These are phyloP conservation scores for Hypoxylon intermedium DNA, from an alignment of 495 filamentous ascomycete genomes.

Conservation along the genomic window DNA sequence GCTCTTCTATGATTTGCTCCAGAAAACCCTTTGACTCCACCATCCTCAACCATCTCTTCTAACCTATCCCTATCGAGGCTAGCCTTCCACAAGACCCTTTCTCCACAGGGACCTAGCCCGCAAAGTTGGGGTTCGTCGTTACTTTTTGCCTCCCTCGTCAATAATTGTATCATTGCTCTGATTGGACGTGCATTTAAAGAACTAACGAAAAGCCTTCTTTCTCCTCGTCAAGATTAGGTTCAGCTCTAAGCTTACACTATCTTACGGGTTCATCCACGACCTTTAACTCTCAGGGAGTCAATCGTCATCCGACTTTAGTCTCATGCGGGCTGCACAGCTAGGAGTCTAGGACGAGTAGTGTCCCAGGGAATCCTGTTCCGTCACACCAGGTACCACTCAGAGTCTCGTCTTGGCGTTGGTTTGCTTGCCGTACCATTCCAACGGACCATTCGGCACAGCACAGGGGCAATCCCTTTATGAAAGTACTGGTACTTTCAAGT, in stretches of 20 bases:
- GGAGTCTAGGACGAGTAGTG: constrained; percentile 19
- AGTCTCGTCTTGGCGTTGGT: constrained; percentile 26
- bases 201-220: not conserved
- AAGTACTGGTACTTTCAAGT: constrained; percentile 31
- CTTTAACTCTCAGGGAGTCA: constrained; percentile 9
- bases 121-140: constrained; percentile 37
- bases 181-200: no score
- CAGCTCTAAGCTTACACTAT: constrained; percentile 1
- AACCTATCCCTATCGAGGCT: constrained; percentile 22
- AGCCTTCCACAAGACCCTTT: constrained; percentile 28
- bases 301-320: constrained; percentile 36
- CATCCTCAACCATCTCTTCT: constrained; percentile 39
- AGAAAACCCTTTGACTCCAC: constrained; percentile 18
- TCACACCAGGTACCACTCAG: constrained; percentile 30
- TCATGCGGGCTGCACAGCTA: constrained; percentile 28
- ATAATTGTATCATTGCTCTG: no score
- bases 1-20: constrained; percentile 21
- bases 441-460: constrained; percentile 13
- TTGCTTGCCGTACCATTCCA: constrained; percentile 34
- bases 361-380: constrained; percentile 32
- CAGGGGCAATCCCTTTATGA: constrained; percentile 1
- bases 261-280: not conserved
- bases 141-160: constrained; percentile 25
- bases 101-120: constrained; percentile 28
- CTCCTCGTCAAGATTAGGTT: constrained; percentile 24